Evolutionary conservation across 176 grass and related monocot species (phyloP).

Genomic region (Triticum dicoccoides): DNA sequence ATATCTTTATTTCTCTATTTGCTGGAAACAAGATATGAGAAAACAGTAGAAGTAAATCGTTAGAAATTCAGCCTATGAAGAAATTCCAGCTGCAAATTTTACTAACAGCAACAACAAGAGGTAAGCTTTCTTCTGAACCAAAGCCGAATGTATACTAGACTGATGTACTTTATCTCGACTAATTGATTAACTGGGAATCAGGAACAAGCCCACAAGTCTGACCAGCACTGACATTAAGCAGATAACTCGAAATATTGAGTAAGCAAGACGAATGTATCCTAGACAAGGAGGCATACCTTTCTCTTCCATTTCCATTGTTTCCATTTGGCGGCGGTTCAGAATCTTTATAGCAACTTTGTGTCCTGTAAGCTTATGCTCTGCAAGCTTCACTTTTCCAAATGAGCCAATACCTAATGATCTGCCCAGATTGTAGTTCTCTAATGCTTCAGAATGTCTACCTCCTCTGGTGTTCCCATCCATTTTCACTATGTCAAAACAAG

Average conservation of each 20-base stretch:
- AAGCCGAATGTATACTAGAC: neutral
- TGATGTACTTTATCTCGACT: neutral
- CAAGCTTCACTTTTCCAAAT: slow-evolving; percentile 90
- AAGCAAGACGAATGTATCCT: no score
- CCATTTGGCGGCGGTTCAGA: slow-evolving; percentile 72
- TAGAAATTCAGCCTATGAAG: neutral
- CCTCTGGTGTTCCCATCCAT: slow-evolving; percentile 72
- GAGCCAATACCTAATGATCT: slow-evolving; percentile 80
- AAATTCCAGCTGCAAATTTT: slow-evolving; percentile 12
- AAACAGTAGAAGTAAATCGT: neutral
- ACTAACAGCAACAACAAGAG: neutral
- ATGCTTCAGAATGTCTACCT: slow-evolving; percentile 42
- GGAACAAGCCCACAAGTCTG: neutral
- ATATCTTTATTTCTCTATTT: slow-evolving; percentile 92
- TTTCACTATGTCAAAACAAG: slow-evolving; percentile 28
- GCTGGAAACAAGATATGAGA: slow-evolving; percentile 42
- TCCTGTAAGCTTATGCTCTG: slow-evolving; percentile 80
- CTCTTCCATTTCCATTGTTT: slow-evolving; percentile 82
- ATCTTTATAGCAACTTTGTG: slow-evolving; percentile 91
- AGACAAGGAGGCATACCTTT: slow-evolving; percentile 48
- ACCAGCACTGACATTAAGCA: neutral
- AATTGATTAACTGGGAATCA: neutral
- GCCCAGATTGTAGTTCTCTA: slow-evolving; percentile 77
- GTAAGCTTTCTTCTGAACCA: neutral
- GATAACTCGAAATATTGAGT: no score